phyloP scores from a whole-genome alignment of 345 rosid species.

The Salix udensis region DNA sequence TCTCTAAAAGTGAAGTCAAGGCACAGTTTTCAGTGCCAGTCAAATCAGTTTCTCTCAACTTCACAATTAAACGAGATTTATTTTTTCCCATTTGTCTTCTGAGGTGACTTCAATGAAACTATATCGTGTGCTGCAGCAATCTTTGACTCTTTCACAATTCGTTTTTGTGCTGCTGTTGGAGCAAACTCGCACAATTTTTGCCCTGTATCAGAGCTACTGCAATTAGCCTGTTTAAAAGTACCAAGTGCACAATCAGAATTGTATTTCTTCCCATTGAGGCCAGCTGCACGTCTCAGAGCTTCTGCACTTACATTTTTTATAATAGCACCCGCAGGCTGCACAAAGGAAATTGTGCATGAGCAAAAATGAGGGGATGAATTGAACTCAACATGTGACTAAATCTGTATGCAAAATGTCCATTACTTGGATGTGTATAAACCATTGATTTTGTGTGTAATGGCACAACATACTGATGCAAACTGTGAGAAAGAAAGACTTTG shows the following conservation, averaged over 20 bases:
- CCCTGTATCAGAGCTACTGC: slow-evolving; percentile 12
- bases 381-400: slow-evolving; percentile 1
- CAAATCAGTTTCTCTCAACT: slow-evolving; percentile 21
- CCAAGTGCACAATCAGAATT: neutral
- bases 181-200: slow-evolving; percentile 28
- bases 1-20: slow-evolving; percentile 32
- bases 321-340: slow-evolving; percentile 29
- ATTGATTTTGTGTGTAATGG: neutral
- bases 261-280: neutral
- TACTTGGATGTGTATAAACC: neutral
- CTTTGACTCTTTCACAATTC: slow-evolving; percentile 16
- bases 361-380: slow-evolving; percentile 1
- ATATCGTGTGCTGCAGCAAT: slow-evolving; percentile 11
- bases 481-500: neutral
- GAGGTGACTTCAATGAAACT: slow-evolving; percentile 15
- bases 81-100: slow-evolving; percentile 25
- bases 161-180: slow-evolving; percentile 13
- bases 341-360: slow-evolving; percentile 17
- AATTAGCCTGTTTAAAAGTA: neutral
- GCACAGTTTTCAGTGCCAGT: slow-evolving; percentile 34
- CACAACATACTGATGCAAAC: neutral
- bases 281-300: slow-evolving; percentile 9
- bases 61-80: slow-evolving; percentile 18
- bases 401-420: neutral
- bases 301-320: slow-evolving; percentile 8